Conservation (phyloP, 202 grass and related monocot genomes). For the Bolboschoenoplectus hybrid region DNA sequence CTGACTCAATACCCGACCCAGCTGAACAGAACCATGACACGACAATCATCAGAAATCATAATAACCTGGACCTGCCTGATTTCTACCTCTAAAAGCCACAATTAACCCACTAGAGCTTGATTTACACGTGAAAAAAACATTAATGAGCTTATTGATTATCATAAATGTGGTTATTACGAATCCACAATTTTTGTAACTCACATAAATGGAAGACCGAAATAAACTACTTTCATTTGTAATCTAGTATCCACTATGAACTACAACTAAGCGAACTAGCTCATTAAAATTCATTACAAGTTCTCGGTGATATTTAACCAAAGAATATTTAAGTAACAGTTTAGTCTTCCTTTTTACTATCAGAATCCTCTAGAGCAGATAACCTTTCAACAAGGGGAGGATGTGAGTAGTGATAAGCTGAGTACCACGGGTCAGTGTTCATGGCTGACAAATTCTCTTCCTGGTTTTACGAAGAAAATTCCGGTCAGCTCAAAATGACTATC, state of each 20-base stretch:
- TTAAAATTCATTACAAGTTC: constrained; percentile 28
- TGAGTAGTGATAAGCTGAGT: constrained; percentile 97
- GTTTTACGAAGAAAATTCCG: constrained; percentile 38
- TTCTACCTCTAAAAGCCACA: neutral
- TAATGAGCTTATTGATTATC: constrained; percentile 29
- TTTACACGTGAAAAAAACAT: neutral
- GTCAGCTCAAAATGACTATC: neutral
- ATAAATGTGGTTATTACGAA: constrained; percentile 11
- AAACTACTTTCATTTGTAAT: constrained; percentile 27
- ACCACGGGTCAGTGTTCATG: constrained; percentile 99
- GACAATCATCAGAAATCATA: neutral
- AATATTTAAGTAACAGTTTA: constrained; percentile 31
- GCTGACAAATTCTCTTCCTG: constrained; percentile 98
- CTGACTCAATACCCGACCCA: no score
- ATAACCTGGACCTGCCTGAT: neutral
- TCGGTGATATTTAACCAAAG: neutral
- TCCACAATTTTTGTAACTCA: constrained; percentile 21
- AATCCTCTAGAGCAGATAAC: constrained; percentile 69
- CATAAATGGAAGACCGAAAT: neutral
- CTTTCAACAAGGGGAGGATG: constrained; percentile 97
- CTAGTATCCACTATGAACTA: constrained; percentile 31
- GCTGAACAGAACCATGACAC: neutral
- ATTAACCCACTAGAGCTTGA: constrained; percentile 25
- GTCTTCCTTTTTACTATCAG: constrained; percentile 76
- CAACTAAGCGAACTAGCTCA: constrained; percentile 14